phyloP scores from a whole-genome alignment of 1,284 basidiomycete species.

The Leccinum insigne region DNA sequence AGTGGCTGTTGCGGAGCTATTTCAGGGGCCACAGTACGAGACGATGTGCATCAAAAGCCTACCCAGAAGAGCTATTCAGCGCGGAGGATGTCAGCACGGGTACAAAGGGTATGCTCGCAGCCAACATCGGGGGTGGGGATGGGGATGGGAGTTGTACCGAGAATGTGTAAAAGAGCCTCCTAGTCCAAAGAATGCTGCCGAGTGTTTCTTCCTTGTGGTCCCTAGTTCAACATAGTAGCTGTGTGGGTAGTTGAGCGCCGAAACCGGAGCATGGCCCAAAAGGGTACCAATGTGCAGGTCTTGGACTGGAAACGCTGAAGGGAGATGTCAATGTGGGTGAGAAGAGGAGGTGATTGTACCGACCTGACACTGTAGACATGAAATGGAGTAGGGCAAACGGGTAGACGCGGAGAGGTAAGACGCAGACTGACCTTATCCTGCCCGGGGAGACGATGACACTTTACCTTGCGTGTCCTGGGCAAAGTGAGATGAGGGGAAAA shows the following conservation, averaged over 20 bases:
- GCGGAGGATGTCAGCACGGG: constrained; percentile 24
- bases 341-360: constrained; percentile 19
- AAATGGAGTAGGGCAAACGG: constrained; percentile 16
- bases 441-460: constrained; percentile 75
- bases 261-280: constrained; percentile 12
- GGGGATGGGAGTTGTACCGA: constrained; percentile 36
- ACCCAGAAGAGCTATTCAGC: constrained; percentile 33
- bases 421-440: constrained; percentile 65
- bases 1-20: constrained; percentile 29
- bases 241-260: constrained; percentile 24
- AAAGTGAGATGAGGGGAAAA: constrained; percentile 6
- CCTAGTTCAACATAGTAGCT: constrained; percentile 81
- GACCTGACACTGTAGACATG: constrained; percentile 62
- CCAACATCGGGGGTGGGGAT: constrained; percentile 9
- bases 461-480: constrained; percentile 60
- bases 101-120: constrained; percentile 26
- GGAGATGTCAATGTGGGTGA: constrained; percentile 12
- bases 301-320: constrained; percentile 76
- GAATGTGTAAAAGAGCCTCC: constrained; percentile 51
- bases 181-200: constrained; percentile 55
- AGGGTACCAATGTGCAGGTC: constrained; percentile 73
- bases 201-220: constrained; percentile 78
- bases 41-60: constrained; percentile 25
- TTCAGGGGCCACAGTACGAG: constrained; percentile 25
- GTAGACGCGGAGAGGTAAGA: constrained; percentile 1